Evolutionary conservation across 73 alveolate genomes (phyloP), one percentile per base, ranked within the genome.

Genomic region (Paramecium primaurelia): DNA sequence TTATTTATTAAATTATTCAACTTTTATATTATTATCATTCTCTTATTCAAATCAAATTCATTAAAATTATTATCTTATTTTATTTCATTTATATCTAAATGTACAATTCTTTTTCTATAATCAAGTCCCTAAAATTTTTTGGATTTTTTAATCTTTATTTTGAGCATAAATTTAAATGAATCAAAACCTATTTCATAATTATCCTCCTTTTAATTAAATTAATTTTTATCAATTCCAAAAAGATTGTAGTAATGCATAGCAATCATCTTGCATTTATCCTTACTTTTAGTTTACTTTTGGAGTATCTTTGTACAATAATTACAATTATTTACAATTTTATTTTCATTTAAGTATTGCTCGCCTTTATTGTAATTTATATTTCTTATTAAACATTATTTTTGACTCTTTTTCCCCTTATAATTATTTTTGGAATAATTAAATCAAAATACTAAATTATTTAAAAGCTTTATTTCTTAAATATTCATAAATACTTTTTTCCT

Each of bases 31-130:
- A 42, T 36, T 5, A 36, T 36, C 42, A 36, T 36, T 36, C 25
- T 22, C 25, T 22, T 84, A 16, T 92, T 92, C 98, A 98, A 97
- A 75, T 95, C 95, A 49, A 96, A 75, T 73, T 95, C 98, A 22
- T 92, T 91, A 92, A 97, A 95, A 96, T 96, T 96, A 0, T 92
- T 84, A 91, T 98, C 99, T 36, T 95, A 80, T 88, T 96, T 98
- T 36, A 98, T 96, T 87, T 98, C 99, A 58, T 94, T 95, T 6
- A 94, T 93, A 9, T 97, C 97, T 54, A 95, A 94, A 25, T 90
- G 58, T 0, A 99, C 99, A 25, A 98, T 84, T 92, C 99, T 94
- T 59, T 96, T 93, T 71, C 86, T 73, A 36, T 95, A 96, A 92
- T 98, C 97, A 42, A 71, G 88, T 4, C 51, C 86, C 14, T 22